Evolutionary conservation across 805 yeast genomes (phyloP).

Genomic region (Wickerhamomyces rabaulensis): DNA sequence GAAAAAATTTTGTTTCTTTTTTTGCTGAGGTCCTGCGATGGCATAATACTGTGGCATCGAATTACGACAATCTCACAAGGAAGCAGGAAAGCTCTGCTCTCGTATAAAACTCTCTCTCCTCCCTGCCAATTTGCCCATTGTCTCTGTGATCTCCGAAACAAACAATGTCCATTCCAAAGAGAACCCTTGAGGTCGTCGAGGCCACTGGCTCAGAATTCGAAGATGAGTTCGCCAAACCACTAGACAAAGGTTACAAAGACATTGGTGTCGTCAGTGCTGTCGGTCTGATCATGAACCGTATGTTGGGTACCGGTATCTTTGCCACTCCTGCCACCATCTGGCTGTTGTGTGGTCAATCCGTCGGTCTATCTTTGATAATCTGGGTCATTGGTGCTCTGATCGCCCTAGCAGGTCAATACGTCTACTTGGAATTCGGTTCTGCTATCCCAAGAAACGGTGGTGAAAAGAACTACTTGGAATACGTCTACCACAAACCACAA

Average conservation of each 20-base stretch:
- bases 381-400: conserved; percentile 75
- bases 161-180: neutral
- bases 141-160: neutral
- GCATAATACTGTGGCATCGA: neutral
- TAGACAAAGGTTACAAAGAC: conserved; percentile 37
- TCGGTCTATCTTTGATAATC: conserved; percentile 64
- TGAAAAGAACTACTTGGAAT: conserved; percentile 77
- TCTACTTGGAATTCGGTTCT: conserved; percentile 77
- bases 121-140: too few species aligned
- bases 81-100: too few species aligned
- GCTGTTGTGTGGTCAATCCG: conserved; percentile 50
- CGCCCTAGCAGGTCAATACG: conserved; percentile 58
- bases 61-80: too few species aligned
- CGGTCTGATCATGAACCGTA: conserved; percentile 60
- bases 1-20: neutral
- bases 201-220: neutral
- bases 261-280: conserved; percentile 55
- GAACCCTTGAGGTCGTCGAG: conserved; percentile 6
- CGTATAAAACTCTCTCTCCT: neutral
- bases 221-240: conserved; percentile 27
- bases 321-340: conserved; percentile 60
- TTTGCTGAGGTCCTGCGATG: neutral
- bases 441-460: conserved; percentile 82
- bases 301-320: conserved; percentile 75
- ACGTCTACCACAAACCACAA: conserved; percentile 60